phyloP scores from a whole-genome alignment of 2,329 filamentous ascomycete species.

The Achaetomium macrosporum region DNA sequence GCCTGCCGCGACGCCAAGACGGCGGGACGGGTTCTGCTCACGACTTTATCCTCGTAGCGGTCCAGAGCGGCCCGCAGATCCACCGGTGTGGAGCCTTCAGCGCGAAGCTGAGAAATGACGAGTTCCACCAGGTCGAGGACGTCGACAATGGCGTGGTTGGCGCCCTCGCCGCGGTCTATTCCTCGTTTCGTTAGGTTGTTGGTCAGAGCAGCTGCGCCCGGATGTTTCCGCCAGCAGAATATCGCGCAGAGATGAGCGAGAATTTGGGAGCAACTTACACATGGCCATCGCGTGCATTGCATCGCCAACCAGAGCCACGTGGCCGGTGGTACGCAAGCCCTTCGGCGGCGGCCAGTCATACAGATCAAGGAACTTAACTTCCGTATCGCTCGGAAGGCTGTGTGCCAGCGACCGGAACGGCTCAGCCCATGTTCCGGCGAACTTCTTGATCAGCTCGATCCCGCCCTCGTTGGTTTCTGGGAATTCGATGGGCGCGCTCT shows the following conservation, averaged over 20 bases:
- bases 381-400: constrained; percentile 35
- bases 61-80: constrained; percentile 29
- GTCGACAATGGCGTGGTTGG: constrained; percentile 51
- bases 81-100: background rate
- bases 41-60: constrained; percentile 41
- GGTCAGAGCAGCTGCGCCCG: background rate
- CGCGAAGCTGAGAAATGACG: constrained; percentile 23
- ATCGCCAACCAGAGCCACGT: constrained; percentile 47
- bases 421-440: constrained; percentile 43
- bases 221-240: background rate
- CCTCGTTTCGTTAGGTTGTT: background rate
- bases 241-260: background rate
- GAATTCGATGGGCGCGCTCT: constrained; percentile 31
- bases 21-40: constrained; percentile 38
- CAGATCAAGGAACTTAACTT: constrained; percentile 41
- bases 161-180: constrained; percentile 51
- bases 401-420: constrained; percentile 41
- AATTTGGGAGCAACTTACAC: constrained; percentile 40
- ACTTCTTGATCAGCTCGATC: constrained; percentile 36
- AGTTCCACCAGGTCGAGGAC: constrained; percentile 39
- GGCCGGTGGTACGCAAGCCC: constrained; percentile 33
- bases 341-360: constrained; percentile 43
- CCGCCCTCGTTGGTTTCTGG: constrained; percentile 37
- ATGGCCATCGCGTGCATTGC: constrained; percentile 54
- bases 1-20: constrained; percentile 47